phyloP scores from a whole-genome alignment of 805 yeast genomes.

The Maudiozyma serrabonitensis region DNA sequence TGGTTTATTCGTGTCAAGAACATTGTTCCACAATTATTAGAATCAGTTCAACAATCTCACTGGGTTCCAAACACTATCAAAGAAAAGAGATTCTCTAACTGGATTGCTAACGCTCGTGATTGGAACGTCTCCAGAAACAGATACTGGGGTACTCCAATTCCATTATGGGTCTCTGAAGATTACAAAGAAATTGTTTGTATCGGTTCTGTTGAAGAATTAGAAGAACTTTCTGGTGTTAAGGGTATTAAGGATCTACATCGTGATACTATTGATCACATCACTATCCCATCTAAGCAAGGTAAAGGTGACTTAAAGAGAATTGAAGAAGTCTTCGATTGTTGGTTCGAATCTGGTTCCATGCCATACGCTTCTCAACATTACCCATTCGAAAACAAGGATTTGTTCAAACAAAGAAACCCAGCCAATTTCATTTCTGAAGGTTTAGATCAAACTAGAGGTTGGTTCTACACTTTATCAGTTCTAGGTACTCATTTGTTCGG shows the following conservation, averaged over 20 bases:
- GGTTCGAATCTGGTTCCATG: constrained; percentile 99
- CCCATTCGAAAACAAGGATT: constrained; percentile 80
- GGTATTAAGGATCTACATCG: constrained; percentile 89
- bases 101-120: constrained; percentile 98
- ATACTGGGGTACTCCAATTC: constrained; percentile 99
- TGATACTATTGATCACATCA: constrained; percentile 80
- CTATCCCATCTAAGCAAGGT: constrained; percentile 87
- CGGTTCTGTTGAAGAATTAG: constrained; percentile 83
- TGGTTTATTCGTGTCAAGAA: constrained; percentile 94
- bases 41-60: constrained; percentile 72
- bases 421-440: constrained; percentile 98
- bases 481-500: constrained; percentile 91
- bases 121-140: constrained; percentile 98
- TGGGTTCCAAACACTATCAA: constrained; percentile 92
- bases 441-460: constrained; percentile 98
- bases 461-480: constrained; percentile 96
- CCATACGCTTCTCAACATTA: constrained; percentile 96
- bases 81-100: constrained; percentile 92
- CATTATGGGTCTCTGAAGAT: constrained; percentile 95
- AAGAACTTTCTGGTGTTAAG: constrained; percentile 69
- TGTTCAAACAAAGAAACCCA: constrained; percentile 71
- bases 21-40: constrained; percentile 80
- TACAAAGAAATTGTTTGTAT: constrained; percentile 85
- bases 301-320: constrained; percentile 81
- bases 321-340: constrained; percentile 98